Conservation (phyloP, 306 rosid species). For the Glycine soja region DNA sequence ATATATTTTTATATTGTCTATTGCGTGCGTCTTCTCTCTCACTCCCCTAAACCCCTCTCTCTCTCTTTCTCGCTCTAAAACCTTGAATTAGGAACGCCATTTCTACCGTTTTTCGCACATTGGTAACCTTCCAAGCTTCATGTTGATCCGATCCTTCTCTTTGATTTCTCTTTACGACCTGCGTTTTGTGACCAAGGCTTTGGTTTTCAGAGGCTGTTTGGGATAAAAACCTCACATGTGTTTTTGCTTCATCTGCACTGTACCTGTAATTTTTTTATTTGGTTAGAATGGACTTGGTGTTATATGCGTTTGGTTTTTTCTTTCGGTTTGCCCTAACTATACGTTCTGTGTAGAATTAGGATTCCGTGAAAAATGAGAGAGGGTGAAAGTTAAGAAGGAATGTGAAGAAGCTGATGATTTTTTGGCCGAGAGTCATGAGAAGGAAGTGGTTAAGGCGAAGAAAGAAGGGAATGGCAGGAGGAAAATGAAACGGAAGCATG, state of each 20-base stretch:
- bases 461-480: slow-evolving; percentile 42
- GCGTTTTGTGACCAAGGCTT: not conserved
- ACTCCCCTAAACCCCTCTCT: slow-evolving; percentile 37
- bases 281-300: slow-evolving; percentile 33
- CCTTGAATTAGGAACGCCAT: slow-evolving; percentile 43
- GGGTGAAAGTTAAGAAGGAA: slow-evolving; percentile 50
- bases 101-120: slow-evolving; percentile 54
- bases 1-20: not conserved
- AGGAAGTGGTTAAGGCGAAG: slow-evolving; percentile 26
- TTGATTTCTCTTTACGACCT: not conserved
- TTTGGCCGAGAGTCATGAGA: slow-evolving; percentile 26
- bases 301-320: slow-evolving; percentile 39
- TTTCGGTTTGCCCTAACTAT: slow-evolving; percentile 39
- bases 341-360: slow-evolving; percentile 50
- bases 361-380: slow-evolving; percentile 69
- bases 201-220: no score
- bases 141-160: slow-evolving; percentile 57
- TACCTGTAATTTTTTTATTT: not conserved
- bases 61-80: slow-evolving; percentile 49
- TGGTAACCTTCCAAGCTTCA: slow-evolving; percentile 53
- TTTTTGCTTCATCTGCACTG: slow-evolving; percentile 20
- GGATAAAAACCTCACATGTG: no score
- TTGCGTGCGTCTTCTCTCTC: slow-evolving; percentile 14
- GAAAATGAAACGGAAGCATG: slow-evolving; percentile 55
- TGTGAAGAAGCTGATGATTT: slow-evolving; percentile 44